Conservation (phyloP, 306 rosid genomes). For the Glycine soja region DNA sequence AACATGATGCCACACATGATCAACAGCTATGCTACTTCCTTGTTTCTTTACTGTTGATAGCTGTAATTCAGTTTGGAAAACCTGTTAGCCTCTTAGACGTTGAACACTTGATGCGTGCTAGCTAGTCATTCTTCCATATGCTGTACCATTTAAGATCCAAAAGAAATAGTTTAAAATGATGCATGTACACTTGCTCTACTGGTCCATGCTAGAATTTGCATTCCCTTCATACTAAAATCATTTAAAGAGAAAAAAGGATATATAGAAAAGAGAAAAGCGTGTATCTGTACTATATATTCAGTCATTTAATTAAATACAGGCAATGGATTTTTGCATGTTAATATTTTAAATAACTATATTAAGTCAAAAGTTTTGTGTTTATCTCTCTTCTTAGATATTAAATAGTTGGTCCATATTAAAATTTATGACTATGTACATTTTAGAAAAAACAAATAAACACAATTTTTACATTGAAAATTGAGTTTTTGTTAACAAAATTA, state of each 20-base stretch:
- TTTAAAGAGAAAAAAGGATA: too few species aligned
- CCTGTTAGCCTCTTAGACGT: background rate
- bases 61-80: background rate
- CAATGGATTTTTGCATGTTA: background rate
- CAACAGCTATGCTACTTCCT: constrained; percentile 35
- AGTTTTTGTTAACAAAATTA: too few species aligned
- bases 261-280: too few species aligned
- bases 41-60: background rate
- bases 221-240: too few species aligned
- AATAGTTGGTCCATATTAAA: too few species aligned
- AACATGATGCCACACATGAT: constrained; percentile 10
- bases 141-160: background rate
- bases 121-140: constrained; percentile 20
- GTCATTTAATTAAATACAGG: too few species aligned
- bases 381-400: too few species aligned
- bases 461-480: too few species aligned
- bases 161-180: background rate
- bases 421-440: too few species aligned
- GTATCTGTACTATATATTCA: too few species aligned
- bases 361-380: background rate
- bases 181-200: too few species aligned
- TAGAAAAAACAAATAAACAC: background rate
- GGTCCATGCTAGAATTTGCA: too few species aligned
- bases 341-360: background rate
- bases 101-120: constrained; percentile 4